Base-by-base conservation (phyloP, 2,329 filamentous ascomycete species). In the Diaporthe citriasiana region DNA sequence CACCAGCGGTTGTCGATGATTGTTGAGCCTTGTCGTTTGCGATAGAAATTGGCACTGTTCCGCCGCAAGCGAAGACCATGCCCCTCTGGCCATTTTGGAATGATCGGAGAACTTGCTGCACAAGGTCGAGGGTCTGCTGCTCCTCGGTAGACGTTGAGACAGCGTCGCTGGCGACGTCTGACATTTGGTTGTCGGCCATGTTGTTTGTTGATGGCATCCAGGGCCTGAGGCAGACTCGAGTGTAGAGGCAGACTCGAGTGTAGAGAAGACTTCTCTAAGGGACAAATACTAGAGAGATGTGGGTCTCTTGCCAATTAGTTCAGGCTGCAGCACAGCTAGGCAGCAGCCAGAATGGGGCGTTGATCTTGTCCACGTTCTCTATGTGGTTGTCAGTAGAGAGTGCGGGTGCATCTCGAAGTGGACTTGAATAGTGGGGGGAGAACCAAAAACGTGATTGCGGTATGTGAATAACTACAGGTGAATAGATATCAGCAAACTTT, bases 51-150 rank as follows among this genome's bases (percentile, higher is more conserved):
- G 57, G 57, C 4, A 60, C n/a, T 9, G 1, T 22, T 30, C 57
- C 57, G 0, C 57, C 57, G 25, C 38, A 60, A 10, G 57, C 57
- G 38, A 60, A 60, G 13, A 27, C n/a, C 57, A 60, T 60, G n/a
- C 25, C 9, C 8, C n/a, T 27, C 2, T 2, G 57, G 4, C 15
- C 57, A 30, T 60, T 19, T 35, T 30, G n/a, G 12, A 60, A 42
- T 25, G 38, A 60, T 30, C 13, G n/a, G n/a, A 42, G 15, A 19
- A 60, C 13, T 40, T 45, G 38, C 13, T 42, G n/a, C 9, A 42
- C 57, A 15, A 60, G 57, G 0, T 60, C 15, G 25, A 30, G 57
- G 8, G 57, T 60, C 35, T 30, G 12, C 27, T 42, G 35, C 38
- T 60, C 38, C n/a, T 42, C 38, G 30, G 4, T 0, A 27, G 2